Evolutionary conservation across 768 basidiomycete genomes (phyloP), one percentile per base, ranked within the genome.

Genomic region (Cystobasidium onofrii): DNA sequence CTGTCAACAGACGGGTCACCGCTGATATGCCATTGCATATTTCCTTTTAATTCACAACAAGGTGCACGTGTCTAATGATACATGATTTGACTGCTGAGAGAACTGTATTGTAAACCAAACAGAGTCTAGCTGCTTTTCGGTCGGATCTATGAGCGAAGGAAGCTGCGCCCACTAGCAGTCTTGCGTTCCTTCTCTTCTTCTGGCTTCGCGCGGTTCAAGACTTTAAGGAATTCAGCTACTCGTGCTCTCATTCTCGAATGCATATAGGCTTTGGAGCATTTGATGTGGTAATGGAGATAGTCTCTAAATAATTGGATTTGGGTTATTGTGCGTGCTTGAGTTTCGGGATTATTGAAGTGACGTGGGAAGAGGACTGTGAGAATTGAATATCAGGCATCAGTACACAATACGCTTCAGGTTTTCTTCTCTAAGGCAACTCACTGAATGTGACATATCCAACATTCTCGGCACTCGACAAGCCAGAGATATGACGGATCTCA

Each of bases 221-320:
- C 88, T 78, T 84, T 83, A 50, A 81, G 75, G 85, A 99, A 98
- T 82, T 96, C 92, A 0, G 90, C 87, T 15, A 96, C 96, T 12
- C 96, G 88, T 78, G 89, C 85, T 74, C 96, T 85, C 92, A 98
- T 94, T 55, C 96, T 85, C 1, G 92, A 94, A 82, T 98, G 95
- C 92, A 99, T 95, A 83, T 99, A 98, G 0, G 95, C 96, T 43
- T 70, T 76, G 10, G 75, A 73, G 73, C 76, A 94, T 79, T 95
- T 98, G 86, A 99, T 96, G 80, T 98, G 95, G 82, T 98, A 98
- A 83, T 99, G 96, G n/a, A 99, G 84, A 80, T 97, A 97, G 81
- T 97, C 92, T 71, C 96, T 87, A 89, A 99, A 98, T 29, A 95
- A 84, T 80, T 97, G 92, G 78, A 98, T 90, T 78, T 92, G 92